Base-by-base conservation (phyloP, 164 flowering plant species). In the Echeveria elegans region DNA sequence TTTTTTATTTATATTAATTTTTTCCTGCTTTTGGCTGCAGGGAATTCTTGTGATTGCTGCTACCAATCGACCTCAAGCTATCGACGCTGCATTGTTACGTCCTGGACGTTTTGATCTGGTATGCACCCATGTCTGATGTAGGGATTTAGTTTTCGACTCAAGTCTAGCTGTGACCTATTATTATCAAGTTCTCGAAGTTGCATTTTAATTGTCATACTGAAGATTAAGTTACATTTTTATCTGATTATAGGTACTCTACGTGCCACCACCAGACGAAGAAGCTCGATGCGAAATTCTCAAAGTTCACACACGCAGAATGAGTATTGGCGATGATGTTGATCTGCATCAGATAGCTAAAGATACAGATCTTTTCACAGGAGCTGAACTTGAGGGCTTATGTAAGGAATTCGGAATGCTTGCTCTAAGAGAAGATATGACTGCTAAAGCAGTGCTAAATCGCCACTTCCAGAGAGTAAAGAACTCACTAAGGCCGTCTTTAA, bases 31-130 rank as follows among this genome's bases (percentile, higher is more conserved):
- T 41, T n/a, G 72, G 72, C 69, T 52, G 12, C 73, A 94, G 99
- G 97, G 97, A 66, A 82, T 94, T 77, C 90, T 94, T 74, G 94
- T 94, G 68, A 66, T 94, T 74, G 99, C 97, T 75, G 99, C 97
- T 63, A 94, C 99, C 64, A 94, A 92, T 84, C 92, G 94, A 16
- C 94, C 96, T 56, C 72, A 82, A 74, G 89, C 90, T 69, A 89
- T 95, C 75, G 97, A 92, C 81, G 84, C 85, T 66, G 99, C 99
- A 69, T 91, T 89, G 41, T 81, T 87, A 90, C 96, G 99, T 8
- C 97, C 99, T 61, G 99, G 99, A 31, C 90, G 99, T 58, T 92
- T 89, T 80, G 99, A 94, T 78, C 71, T 87, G 81, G 99, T 94
- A 81, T 74, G 82, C 15, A 21, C n/a, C 24, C 18, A 24, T 48